Evolutionary conservation across 2,329 filamentous ascomycete species (phyloP).

Genomic region (Aspergillus sp.): DNA sequence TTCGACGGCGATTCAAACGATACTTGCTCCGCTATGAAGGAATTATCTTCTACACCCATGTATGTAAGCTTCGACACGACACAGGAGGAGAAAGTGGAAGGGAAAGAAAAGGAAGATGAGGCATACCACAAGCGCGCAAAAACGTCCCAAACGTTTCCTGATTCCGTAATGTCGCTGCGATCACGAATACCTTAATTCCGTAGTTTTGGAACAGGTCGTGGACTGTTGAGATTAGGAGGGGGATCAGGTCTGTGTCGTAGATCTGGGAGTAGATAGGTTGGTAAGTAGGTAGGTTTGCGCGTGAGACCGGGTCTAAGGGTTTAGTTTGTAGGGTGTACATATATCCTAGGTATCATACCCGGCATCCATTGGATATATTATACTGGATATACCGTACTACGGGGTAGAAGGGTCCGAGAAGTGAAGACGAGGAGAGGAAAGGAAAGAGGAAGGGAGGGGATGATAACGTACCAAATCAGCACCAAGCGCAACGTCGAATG

Average conservation of each 20-base stretch:
- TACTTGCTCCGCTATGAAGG: constrained; percentile 40
- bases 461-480: constrained; percentile 39
- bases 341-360: not conserved
- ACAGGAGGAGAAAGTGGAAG: not conserved
- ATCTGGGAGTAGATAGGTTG: constrained; percentile 44
- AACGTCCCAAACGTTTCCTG: constrained; percentile 62
- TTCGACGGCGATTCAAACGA: constrained; percentile 44
- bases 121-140: constrained; percentile 58
- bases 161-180: constrained; percentile 63
- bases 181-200: constrained; percentile 53
- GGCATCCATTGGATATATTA: no score
- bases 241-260: constrained; percentile 60
- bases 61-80: not conserved
- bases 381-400: not conserved
- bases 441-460: no score
- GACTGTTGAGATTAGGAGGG: constrained; percentile 57
- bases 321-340: not conserved
- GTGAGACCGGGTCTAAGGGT: not conserved
- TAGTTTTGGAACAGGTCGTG: constrained; percentile 57
- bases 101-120: no score
- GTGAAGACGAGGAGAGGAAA: no score
- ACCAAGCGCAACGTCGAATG: constrained; percentile 42
- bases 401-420: not conserved
- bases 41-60: constrained; percentile 21
- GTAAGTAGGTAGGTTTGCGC: not conserved